A percentile compares a stretch with the other conserved stretches of the same genome.
Conservation (phyloP, 768 basidiomycete species). For the Pleurotus ostreatus region DNA sequence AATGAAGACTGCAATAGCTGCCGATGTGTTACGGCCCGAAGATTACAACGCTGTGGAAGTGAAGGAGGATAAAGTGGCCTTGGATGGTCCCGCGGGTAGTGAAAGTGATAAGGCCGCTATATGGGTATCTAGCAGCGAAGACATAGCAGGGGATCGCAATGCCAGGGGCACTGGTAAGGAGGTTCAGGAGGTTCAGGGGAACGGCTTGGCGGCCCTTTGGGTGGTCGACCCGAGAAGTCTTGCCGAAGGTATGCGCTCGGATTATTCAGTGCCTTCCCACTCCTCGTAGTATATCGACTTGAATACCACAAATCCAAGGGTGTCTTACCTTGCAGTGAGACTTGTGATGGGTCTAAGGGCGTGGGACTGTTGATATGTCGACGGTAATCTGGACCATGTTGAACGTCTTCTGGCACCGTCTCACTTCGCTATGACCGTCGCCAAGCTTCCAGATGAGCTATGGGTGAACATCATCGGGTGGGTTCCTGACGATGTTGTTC, state of each 20-base stretch:
- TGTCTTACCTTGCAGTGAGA: too few species aligned
- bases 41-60: constrained; percentile 7
- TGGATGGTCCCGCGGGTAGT: constrained; percentile 11
- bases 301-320: too few species aligned
- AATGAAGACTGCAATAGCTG: constrained; percentile 40
- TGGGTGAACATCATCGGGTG: too few species aligned
- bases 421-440: too few species aligned
- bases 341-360: too few species aligned
- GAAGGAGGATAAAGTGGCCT: background rate
- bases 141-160: constrained; percentile 13
- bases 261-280: background rate
- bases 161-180: too few species aligned
- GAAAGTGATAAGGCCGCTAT: constrained; percentile 17
- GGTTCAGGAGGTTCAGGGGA: background rate
- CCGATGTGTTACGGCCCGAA: constrained; percentile 26
- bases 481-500: too few species aligned
- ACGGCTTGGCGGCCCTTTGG: constrained; percentile 53
- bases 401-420: too few species aligned
- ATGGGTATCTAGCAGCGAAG: constrained; percentile 15
- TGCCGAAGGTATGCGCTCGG: constrained; percentile 47
- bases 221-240: constrained; percentile 77
- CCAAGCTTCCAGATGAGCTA: too few species aligned
- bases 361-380: too few species aligned
- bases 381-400: too few species aligned
- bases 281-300: background rate